phyloP scores from a whole-genome alignment of 2,329 filamentous ascomycete genomes.

The Verticillium nubilum region DNA sequence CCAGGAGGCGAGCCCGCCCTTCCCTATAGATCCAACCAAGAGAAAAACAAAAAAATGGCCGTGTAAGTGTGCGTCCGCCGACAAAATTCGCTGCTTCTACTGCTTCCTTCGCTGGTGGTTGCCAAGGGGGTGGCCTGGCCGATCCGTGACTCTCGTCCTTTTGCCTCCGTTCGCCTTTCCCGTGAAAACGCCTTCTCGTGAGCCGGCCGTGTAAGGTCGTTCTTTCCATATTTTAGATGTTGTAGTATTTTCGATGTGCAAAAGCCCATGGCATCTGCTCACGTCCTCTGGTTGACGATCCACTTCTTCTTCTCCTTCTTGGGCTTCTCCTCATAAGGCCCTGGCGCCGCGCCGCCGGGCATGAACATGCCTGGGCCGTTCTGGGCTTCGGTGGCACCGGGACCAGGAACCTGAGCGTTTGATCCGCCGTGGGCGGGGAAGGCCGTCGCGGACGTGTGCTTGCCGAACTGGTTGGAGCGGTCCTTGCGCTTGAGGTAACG shows the following conservation, averaged over 20 bases:
- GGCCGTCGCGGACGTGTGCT: constrained; percentile 26
- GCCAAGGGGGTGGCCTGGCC: no score
- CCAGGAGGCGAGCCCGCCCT: background rate
- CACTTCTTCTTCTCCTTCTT: constrained; percentile 44
- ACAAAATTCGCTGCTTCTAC: background rate
- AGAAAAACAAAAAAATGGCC: background rate
- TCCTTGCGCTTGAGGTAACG: constrained; percentile 69
- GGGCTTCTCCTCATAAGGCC: constrained; percentile 28
- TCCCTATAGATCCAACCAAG: constrained; percentile 1
- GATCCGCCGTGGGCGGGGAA: constrained; percentile 27
- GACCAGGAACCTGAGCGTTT: constrained; percentile 21
- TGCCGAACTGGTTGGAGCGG: constrained; percentile 43
- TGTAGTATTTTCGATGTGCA: background rate
- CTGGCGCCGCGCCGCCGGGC: constrained; percentile 19
- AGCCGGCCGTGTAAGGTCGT: background rate
- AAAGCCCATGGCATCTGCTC: constrained; percentile 7
- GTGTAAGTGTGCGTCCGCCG: background rate
- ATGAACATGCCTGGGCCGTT: constrained; percentile 25
- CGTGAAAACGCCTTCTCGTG: background rate
- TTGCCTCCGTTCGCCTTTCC: background rate
- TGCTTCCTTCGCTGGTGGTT: background rate
- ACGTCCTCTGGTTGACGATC: constrained; percentile 37
- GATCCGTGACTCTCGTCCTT: background rate
- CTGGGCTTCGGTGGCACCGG: constrained; percentile 17
- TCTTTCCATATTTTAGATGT: background rate